A percentile compares a stretch with the other conserved stretches of the same genome.
Evolutionary conservation across 345 rosid genomes (phyloP).

Genomic region (Brassica juncea): DNA sequence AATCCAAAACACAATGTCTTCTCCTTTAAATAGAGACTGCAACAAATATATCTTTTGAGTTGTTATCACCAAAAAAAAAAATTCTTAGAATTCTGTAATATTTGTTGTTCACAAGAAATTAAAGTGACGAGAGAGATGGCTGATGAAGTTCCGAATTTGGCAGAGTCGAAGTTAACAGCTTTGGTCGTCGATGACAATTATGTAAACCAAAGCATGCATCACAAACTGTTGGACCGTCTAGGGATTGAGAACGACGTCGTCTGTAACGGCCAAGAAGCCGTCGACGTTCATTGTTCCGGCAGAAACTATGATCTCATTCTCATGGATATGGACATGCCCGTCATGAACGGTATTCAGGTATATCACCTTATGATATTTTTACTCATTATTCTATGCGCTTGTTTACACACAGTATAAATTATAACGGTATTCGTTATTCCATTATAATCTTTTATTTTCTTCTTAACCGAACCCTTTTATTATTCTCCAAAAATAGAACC

Average conservation of each 20-base stretch:
- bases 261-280: conserved; percentile 68
- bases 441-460: not conserved
- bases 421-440: not conserved
- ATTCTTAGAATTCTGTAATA: too few relatives aligned
- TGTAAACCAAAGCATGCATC: conserved; percentile 55
- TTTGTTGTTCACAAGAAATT: not conserved
- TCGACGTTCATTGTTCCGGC: conserved; percentile 63
- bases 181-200: conserved; percentile 67
- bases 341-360: conserved; percentile 87
- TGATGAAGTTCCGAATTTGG: conserved; percentile 26
- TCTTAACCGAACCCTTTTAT: not conserved
- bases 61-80: too few relatives aligned
- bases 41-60: too few relatives aligned
- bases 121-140: not conserved
- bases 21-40: too few relatives aligned
- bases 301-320: conserved; percentile 67
- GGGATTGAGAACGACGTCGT: conserved; percentile 56
- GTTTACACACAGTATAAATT: too few relatives aligned
- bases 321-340: conserved; percentile 91
- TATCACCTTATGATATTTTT: not conserved
- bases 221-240: conserved; percentile 48
- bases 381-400: not conserved
- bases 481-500: not conserved
- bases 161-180: conserved; percentile 45
- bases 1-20: conserved; percentile 22